Evolutionary conservation across 1,284 basidiomycete genomes (phyloP).

Genomic region (Cutaneotrichosporon cutaneum): DNA sequence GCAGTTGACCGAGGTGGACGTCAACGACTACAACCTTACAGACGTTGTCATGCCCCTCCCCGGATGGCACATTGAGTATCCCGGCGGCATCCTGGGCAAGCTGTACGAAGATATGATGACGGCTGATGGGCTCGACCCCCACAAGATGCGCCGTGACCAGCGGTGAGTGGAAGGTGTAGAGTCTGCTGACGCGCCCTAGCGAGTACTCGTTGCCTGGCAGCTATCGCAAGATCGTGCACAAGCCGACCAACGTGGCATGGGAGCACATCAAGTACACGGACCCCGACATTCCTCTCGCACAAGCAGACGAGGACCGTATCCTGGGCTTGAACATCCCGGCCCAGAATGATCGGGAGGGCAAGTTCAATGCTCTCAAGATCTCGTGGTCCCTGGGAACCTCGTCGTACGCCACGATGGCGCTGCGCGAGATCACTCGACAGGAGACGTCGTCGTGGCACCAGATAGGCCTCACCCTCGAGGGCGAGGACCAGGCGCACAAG

Average conservation of each 20-base stretch:
- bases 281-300: constrained; percentile 83
- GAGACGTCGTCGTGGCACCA: constrained; percentile 88
- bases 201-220: constrained; percentile 91
- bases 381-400: constrained; percentile 76
- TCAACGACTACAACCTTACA: constrained; percentile 77
- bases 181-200: constrained; percentile 53
- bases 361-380: constrained; percentile 81
- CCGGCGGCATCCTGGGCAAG: constrained; percentile 75
- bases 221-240: constrained; percentile 85
- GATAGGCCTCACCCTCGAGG: constrained; percentile 69
- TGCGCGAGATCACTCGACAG: constrained; percentile 87
- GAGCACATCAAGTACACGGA: constrained; percentile 83
- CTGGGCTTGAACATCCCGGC: constrained; percentile 73
- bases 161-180: constrained; percentile 61
- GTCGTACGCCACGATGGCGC: constrained; percentile 92
- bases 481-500: constrained; percentile 68
- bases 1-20: constrained; percentile 70
- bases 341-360: constrained; percentile 59
- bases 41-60: constrained; percentile 95
- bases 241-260: constrained; percentile 78
- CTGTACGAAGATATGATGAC: constrained; percentile 76
- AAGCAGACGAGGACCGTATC: constrained; percentile 90
- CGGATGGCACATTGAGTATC: constrained; percentile 87
- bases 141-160: constrained; percentile 82
- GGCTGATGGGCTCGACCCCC: constrained; percentile 81